phyloP scores from a whole-genome alignment of 106 monocot genomes.

The Dendrobium catenatum region DNA sequence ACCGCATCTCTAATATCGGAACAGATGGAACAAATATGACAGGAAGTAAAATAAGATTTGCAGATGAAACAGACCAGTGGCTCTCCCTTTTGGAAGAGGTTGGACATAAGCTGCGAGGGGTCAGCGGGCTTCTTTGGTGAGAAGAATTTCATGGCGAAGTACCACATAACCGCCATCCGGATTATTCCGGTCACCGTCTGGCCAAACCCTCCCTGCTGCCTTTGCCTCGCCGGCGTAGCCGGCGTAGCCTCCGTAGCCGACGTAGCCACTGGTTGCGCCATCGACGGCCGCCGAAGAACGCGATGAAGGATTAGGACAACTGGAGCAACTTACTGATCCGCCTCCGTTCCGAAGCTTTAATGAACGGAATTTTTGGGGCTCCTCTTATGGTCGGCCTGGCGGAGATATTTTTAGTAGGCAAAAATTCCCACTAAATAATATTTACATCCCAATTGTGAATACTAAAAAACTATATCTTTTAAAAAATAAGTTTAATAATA shows the following conservation, averaged over 20 bases:
- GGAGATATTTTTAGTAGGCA: background rate
- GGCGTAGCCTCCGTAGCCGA: constrained; percentile 5
- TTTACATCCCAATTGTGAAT: too few species aligned
- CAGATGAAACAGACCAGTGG: constrained; percentile 38
- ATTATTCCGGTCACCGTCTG: constrained; percentile 59
- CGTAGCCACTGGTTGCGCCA: constrained; percentile 29
- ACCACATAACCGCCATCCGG: constrained; percentile 78
- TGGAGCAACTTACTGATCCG: background rate
- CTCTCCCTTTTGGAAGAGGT: constrained; percentile 80
- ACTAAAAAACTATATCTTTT: too few species aligned
- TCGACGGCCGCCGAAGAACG: constrained; percentile 14
- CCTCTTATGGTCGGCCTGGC: too few species aligned
- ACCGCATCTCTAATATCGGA: background rate
- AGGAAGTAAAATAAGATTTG: background rate
- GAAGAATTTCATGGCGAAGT: constrained; percentile 96
- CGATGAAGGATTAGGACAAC: background rate
- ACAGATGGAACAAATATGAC: background rate
- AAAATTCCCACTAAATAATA: too few species aligned
- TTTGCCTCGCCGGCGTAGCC: constrained; percentile 8
- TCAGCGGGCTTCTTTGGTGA: constrained; percentile 70
- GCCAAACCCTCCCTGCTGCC: constrained; percentile 35
- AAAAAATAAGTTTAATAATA: too few species aligned
- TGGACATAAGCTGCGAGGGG: constrained; percentile 67
- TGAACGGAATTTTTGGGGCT: too few species aligned
- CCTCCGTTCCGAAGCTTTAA: background rate